Percentiles rank a stretch among this genome's conserved stretches.
phyloP scores from a whole-genome alignment of 2,329 filamentous ascomycete species.

The Gremmenia infestans region DNA sequence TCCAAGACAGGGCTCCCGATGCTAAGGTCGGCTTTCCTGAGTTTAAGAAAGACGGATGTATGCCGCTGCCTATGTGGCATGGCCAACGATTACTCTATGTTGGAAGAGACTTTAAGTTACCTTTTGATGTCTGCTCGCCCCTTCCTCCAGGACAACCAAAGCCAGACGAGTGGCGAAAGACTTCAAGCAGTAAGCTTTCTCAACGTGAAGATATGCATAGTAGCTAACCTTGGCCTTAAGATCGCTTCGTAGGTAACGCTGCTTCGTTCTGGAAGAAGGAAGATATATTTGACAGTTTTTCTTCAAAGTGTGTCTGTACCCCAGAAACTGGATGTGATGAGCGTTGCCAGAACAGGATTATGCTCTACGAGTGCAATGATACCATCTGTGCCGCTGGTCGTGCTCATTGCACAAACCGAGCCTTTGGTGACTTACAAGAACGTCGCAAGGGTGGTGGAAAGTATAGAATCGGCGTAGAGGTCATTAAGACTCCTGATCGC shows the following conservation, averaged over 20 bases:
- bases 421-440: conserved; percentile 73
- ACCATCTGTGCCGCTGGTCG: conserved; percentile 78
- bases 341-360: conserved; percentile 88
- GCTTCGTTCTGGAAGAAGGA: conserved; percentile 75
- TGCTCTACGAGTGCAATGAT: conserved; percentile 94
- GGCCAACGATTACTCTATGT: conserved; percentile 66
- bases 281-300: conserved; percentile 67
- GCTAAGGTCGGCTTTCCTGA: conserved; percentile 49
- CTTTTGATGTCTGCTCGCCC: conserved; percentile 85
- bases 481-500: conserved; percentile 82
- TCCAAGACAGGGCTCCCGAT: conserved; percentile 14
- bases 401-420: conserved; percentile 76
- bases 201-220: background rate
- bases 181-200: conserved; percentile 71
- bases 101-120: conserved; percentile 80
- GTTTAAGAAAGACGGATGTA: conserved; percentile 46
- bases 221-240: conserved; percentile 40
- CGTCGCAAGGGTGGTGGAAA: conserved; percentile 75
- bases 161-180: conserved; percentile 87
- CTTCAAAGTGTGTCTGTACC: conserved; percentile 73
- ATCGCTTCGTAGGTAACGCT: conserved; percentile 86
- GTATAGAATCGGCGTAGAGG: conserved; percentile 90
- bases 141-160: conserved; percentile 82
- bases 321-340: conserved; percentile 79
- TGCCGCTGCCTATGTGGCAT: conserved; percentile 76